Evolutionary conservation across 2,329 filamentous ascomycete species (phyloP).

Genomic region (Aspergillus sp.): DNA sequence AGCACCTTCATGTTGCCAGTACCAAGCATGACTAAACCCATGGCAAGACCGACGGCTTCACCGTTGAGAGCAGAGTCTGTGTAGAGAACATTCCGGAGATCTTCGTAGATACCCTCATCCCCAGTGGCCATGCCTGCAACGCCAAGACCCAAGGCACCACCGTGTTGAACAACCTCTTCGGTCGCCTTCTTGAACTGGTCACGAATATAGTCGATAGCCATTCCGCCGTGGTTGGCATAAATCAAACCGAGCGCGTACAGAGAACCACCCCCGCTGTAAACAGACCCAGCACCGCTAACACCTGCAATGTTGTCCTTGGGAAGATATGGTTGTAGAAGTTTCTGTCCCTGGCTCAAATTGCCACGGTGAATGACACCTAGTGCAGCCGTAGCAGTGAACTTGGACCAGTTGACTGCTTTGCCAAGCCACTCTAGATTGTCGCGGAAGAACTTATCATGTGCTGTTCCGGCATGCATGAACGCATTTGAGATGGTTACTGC

Average conservation of each 20-base stretch:
- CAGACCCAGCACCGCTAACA: constrained; percentile 76
- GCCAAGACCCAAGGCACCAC: constrained; percentile 90
- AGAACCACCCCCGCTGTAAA: constrained; percentile 95
- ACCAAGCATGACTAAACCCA: constrained; percentile 98
- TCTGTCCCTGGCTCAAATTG: constrained; percentile 89
- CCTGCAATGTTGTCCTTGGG: constrained; percentile 68
- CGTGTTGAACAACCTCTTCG: constrained; percentile 89
- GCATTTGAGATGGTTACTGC: constrained; percentile 97
- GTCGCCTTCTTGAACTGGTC: constrained; percentile 56
- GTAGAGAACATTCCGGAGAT: constrained; percentile 85
- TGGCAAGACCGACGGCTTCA: constrained; percentile 91
- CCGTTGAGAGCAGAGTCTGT: constrained; percentile 95
- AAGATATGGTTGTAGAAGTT: constrained; percentile 91
- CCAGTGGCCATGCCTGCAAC: constrained; percentile 98
- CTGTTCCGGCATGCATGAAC: constrained; percentile 99
- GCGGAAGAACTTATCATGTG: constrained; percentile 97
- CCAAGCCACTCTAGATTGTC: constrained; percentile 98
- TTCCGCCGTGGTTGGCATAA: constrained; percentile 94
- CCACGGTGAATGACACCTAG: constrained; percentile 95
- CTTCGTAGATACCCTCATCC: constrained; percentile 86
- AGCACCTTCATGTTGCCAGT: constrained; percentile 94
- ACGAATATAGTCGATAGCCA: constrained; percentile 63
- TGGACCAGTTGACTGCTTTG: constrained; percentile 99
- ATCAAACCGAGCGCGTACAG: constrained; percentile 95
- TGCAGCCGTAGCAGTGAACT: constrained; percentile 96